Percentiles rank a stretch among this genome's conserved stretches.
phyloP scores from a whole-genome alignment of 192 early-diverging fungal genomes.

The Polychytrium aggregatum region DNA sequence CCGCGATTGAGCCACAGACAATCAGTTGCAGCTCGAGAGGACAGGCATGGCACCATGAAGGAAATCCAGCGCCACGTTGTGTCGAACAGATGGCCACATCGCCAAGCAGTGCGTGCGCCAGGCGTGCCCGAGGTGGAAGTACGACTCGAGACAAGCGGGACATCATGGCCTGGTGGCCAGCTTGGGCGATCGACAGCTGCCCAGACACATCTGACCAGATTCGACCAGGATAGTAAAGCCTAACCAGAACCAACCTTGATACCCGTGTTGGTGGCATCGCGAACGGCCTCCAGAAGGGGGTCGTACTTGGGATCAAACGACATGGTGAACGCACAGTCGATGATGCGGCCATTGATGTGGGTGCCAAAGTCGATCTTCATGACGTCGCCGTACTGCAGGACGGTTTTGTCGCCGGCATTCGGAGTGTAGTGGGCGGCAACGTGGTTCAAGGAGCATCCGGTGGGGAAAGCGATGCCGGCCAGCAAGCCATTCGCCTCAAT shows the following conservation, averaged over 20 bases:
- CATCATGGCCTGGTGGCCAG: too few species aligned
- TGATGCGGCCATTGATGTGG: constrained; percentile 84
- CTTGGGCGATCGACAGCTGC: too few species aligned
- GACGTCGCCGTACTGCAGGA: constrained; percentile 80
- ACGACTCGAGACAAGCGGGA: too few species aligned
- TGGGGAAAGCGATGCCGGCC: constrained; percentile 88
- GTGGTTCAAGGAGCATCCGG: constrained; percentile 85
- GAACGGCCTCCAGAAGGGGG: constrained; percentile 71
- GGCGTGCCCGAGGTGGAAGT: too few species aligned
- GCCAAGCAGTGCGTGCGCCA: too few species aligned
- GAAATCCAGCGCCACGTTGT: neutral
- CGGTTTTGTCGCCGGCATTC: constrained; percentile 89
- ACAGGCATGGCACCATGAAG: too few species aligned
- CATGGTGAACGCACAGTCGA: constrained; percentile 91
- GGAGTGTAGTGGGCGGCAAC: constrained; percentile 97
- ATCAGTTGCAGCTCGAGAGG: too few species aligned
- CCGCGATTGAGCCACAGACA: too few species aligned
- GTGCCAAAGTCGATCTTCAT: constrained; percentile 96
- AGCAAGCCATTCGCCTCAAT: constrained; percentile 79
- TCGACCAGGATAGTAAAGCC: neutral
- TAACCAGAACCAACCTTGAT: constrained; percentile 22
- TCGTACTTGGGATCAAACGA: constrained; percentile 88
- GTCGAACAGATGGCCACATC: too few species aligned
- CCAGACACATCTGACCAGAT: neutral
- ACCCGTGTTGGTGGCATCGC: constrained; percentile 94